Conservation (phyloP, 2,329 filamentous ascomycete species). For the Penicillium crustosum region DNA sequence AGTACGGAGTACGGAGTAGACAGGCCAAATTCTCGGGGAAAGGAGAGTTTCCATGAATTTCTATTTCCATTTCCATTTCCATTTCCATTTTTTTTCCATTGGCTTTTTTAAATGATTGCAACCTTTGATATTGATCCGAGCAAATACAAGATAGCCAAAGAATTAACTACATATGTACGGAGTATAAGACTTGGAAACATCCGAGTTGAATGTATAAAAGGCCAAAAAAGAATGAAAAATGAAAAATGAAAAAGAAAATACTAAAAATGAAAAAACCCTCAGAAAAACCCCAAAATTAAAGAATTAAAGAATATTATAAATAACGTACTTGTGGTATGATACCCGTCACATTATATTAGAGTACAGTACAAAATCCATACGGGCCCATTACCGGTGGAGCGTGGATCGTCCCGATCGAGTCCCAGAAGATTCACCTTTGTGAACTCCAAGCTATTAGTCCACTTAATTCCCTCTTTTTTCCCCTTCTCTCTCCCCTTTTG, state of each 20-base stretch:
- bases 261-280: not conserved
- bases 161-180: no score
- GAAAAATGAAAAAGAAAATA: not conserved
- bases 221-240: not conserved
- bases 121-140: not conserved
- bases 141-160: not conserved
- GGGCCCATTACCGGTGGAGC: constrained; percentile 18
- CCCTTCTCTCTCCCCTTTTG: constrained; percentile 8
- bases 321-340: not conserved
- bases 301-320: not conserved
- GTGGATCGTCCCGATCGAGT: constrained; percentile 31
- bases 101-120: not conserved
- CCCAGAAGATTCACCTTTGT: constrained; percentile 24
- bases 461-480: constrained; percentile 12
- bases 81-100: not conserved
- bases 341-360: constrained; percentile 9
- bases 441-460: constrained; percentile 22
- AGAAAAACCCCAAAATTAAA: not conserved
- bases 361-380: constrained; percentile 7
- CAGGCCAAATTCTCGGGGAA: constrained; percentile 1
- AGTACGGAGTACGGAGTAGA: not conserved
- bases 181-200: not conserved
- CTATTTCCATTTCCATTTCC: not conserved
- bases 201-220: not conserved
- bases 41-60: not conserved